phyloP scores from a whole-genome alignment of 2,329 filamentous ascomycete species.

The Aspergillus ibericus region DNA sequence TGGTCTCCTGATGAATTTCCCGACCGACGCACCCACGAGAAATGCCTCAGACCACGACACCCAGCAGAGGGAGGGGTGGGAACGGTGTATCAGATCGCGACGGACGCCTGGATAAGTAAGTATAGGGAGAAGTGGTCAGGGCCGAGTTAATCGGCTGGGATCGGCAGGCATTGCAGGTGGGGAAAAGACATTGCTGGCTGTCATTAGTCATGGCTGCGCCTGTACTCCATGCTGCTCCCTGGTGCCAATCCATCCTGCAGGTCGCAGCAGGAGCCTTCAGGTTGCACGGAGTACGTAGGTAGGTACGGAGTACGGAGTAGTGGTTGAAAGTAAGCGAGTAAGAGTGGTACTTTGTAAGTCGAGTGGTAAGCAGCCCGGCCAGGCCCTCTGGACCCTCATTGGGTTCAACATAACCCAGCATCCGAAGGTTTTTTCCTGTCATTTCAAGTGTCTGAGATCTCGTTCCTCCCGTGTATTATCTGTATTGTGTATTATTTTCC shows the following conservation, averaged over 20 bases:
- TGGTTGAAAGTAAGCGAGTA: no score
- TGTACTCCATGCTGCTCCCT: not conserved
- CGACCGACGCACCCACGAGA: not conserved
- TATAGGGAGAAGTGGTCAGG: not conserved
- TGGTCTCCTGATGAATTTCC: not conserved
- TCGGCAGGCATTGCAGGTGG: slow-evolving; percentile 1
- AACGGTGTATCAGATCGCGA: not conserved
- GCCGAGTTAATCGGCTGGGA: not conserved
- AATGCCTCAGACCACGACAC: not conserved
- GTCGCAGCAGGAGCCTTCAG: not conserved
- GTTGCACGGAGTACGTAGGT: not conserved
- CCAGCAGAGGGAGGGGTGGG: no score
- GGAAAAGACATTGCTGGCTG: not conserved
- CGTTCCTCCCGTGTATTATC: no score
- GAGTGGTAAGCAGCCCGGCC: no score
- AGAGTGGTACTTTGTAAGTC: no score
- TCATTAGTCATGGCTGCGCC: slow-evolving; percentile 1
- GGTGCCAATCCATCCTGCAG: not conserved
- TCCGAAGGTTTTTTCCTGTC: no score
- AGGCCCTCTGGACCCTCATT: no score
- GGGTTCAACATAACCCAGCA: no score
- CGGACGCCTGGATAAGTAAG: not conserved
- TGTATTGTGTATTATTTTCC: no score
- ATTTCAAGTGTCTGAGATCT: no score
- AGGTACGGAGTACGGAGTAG: not conserved